Evolutionary conservation across 1,139 yeast genomes (phyloP).

Genomic region (Candida tropicalis): DNA sequence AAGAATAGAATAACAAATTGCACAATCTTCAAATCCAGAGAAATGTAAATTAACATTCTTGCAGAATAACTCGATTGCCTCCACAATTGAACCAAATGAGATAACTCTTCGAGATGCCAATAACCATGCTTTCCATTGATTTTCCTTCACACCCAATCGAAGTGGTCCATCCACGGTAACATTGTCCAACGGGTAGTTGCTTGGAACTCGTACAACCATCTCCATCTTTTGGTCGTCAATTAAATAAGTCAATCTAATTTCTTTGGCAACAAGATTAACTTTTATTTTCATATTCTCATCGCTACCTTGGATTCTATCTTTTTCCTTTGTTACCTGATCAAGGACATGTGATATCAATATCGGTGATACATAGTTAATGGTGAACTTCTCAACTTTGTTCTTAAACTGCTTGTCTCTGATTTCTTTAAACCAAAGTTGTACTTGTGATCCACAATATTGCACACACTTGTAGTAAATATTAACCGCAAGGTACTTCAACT

Average conservation of each 20-base stretch:
- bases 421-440: conserved; percentile 72
- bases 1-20: conserved; percentile 88
- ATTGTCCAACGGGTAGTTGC: conserved; percentile 33
- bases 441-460: conserved; percentile 63
- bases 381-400: conserved; percentile 61
- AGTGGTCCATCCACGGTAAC: conserved; percentile 71
- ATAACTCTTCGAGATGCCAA: conserved; percentile 85
- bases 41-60: conserved; percentile 82
- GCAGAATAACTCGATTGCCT: conserved; percentile 80
- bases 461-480: conserved; percentile 62
- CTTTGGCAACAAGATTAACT: conserved; percentile 63
- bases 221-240: conserved; percentile 92
- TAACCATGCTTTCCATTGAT: conserved; percentile 95
- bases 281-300: conserved; percentile 61
- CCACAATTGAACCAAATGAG: conserved; percentile 77
- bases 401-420: conserved; percentile 61
- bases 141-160: conserved; percentile 87
- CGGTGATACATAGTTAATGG: conserved; percentile 65
- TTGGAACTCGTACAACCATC: conserved; percentile 55
- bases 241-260: conserved; percentile 70
- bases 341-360: conserved; percentile 61
- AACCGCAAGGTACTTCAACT: conserved; percentile 42
- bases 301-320: conserved; percentile 37
- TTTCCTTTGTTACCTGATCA: conserved; percentile 47
- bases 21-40: conserved; percentile 94